phyloP scores from a whole-genome alignment of 2,329 filamentous ascomycete species.

The Penicillium brevicompactum region DNA sequence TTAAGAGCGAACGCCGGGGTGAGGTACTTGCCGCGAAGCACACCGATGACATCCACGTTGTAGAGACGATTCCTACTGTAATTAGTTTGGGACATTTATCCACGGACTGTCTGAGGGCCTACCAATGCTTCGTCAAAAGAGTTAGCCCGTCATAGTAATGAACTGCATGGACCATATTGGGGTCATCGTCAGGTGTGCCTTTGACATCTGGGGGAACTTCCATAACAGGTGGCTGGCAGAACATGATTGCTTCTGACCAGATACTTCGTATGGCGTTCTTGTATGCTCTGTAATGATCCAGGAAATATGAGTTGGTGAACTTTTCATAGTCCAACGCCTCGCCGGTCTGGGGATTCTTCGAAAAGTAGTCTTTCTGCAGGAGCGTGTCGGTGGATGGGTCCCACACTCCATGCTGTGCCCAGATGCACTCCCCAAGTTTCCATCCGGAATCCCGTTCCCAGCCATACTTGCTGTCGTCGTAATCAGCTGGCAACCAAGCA shows the following conservation, averaged over 20 bases:
- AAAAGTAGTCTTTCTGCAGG: conserved; percentile 84
- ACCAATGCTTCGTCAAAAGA: conserved; percentile 96
- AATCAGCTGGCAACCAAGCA: conserved; percentile 80
- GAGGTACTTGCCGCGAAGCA: conserved; percentile 84
- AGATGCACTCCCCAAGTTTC: conserved; percentile 92
- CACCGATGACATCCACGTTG: conserved; percentile 94
- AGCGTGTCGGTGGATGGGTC: conserved; percentile 76
- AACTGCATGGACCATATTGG: conserved; percentile 85
- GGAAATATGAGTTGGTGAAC: conserved; percentile 90
- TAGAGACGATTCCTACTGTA: conserved; percentile 74
- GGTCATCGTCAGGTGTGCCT: conserved; percentile 84
- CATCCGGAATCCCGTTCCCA: conserved; percentile 86
- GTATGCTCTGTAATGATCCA: conserved; percentile 80
- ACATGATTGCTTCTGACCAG: conserved; percentile 80
- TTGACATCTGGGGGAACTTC: conserved; percentile 89
- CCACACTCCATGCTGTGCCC: conserved; percentile 97
- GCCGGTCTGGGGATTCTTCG: conserved; percentile 73
- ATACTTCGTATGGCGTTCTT: conserved; percentile 71
- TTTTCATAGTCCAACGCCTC: conserved; percentile 75
- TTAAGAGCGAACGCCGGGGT: conserved; percentile 90
- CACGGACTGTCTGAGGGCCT: conserved; percentile 16
- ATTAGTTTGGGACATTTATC: conserved; percentile 9
- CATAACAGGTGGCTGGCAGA: conserved; percentile 88
- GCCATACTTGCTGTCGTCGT: conserved; percentile 84
- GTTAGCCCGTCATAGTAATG: conserved; percentile 98